Conservation (phyloP, 2,329 filamentous ascomycete species). For the Keithomyces neogunnii region DNA sequence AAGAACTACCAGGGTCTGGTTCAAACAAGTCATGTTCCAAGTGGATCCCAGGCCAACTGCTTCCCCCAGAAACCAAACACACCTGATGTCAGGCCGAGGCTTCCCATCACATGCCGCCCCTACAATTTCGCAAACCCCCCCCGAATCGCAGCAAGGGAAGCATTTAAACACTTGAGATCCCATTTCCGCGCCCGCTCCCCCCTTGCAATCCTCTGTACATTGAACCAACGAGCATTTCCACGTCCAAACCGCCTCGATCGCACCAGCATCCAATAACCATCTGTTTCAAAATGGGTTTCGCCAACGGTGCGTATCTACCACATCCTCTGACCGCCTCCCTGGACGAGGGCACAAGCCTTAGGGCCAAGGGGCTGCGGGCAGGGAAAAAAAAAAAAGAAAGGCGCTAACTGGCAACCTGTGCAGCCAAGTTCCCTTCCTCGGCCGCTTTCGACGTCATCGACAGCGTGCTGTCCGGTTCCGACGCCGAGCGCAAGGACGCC, state of each 20-base stretch:
- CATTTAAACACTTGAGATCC: background rate
- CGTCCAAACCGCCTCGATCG: background rate
- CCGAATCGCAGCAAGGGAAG: background rate
- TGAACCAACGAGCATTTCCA: background rate
- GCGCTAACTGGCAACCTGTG: too few relatives aligned
- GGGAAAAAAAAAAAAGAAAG: background rate
- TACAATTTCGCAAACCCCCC: too few relatives aligned
- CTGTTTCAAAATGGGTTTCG: constrained; percentile 56
- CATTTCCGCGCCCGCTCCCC: background rate
- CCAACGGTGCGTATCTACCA: constrained; percentile 45
- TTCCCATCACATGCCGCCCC: constrained; percentile 4
- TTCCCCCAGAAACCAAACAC: background rate
- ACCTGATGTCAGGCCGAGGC: constrained; percentile 8
- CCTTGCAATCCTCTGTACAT: background rate
- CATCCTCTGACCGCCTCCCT: too few relatives aligned
- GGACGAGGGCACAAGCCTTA: background rate
- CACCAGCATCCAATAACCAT: background rate
- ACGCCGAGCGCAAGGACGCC: constrained; percentile 73
- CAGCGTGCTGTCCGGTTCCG: constrained; percentile 56
- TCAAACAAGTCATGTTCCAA: background rate
- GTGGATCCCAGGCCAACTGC: background rate
- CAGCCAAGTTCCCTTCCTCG: constrained; percentile 82
- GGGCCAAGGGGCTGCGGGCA: background rate
- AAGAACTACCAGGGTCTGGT: too few relatives aligned
- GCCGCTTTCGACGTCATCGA: constrained; percentile 86